These are phyloP conservation scores for Emericellopsis terricola DNA, from an alignment of 495 filamentous ascomycete species.

Conservation along the genomic window DNA sequence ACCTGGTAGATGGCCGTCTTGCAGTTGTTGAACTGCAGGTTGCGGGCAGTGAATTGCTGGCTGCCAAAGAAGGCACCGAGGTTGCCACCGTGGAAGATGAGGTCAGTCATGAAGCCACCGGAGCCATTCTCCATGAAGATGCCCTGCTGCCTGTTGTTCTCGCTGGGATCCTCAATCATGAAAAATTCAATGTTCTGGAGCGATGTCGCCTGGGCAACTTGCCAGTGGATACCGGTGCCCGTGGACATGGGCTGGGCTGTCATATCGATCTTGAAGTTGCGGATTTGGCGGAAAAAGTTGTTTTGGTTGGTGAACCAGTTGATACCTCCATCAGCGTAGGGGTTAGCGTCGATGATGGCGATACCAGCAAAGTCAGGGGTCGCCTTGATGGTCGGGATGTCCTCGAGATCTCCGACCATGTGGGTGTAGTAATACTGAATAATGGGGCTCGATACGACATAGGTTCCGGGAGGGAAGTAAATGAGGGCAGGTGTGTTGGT, in stretches of 20 bases:
- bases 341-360: constrained; percentile 78
- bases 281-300: constrained; percentile 95
- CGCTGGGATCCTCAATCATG: constrained; percentile 57
- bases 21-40: constrained; percentile 77
- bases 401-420: constrained; percentile 52
- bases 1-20: constrained; percentile 84
- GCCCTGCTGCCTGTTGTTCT: constrained; percentile 61
- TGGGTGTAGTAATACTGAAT: constrained; percentile 67
- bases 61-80: constrained; percentile 78
- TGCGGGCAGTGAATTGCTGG: constrained; percentile 90
- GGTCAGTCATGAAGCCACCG: constrained; percentile 74
- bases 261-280: constrained; percentile 85
- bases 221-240: constrained; percentile 89
- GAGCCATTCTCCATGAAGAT: constrained; percentile 97
- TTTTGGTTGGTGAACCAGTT: constrained; percentile 82
- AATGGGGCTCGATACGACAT: constrained; percentile 49
- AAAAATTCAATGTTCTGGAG: constrained; percentile 82
- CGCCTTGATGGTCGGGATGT: constrained; percentile 63
- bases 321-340: constrained; percentile 43
- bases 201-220: constrained; percentile 87
- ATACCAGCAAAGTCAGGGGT: constrained; percentile 58
- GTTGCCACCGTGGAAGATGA: constrained; percentile 74
- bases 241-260: constrained; percentile 42
- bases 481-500: constrained; percentile 59
- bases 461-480: constrained; percentile 69